Conservation (phyloP, 2,329 filamentous ascomycete species). For the Botryotinia narcissicola region DNA sequence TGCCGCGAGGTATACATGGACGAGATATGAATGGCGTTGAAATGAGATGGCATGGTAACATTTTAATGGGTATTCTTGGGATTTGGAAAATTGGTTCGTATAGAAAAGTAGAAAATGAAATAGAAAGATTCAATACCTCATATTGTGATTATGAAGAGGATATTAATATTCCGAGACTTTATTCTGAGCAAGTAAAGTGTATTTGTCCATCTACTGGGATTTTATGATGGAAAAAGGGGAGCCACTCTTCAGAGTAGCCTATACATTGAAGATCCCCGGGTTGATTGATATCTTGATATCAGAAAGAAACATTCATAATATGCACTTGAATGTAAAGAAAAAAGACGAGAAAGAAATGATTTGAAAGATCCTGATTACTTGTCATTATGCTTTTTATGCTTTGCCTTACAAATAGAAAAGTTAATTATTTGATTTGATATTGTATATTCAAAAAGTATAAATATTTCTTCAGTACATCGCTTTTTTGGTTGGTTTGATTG, state of each 20-base stretch:
- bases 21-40: background rate
- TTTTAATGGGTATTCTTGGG: background rate
- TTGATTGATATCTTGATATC: background rate
- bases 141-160: background rate
- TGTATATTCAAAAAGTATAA: background rate
- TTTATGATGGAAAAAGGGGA: background rate
- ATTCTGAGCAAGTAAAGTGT: background rate
- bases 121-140: background rate
- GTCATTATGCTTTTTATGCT: background rate
- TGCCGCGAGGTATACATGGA: background rate
- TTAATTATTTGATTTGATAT: background rate
- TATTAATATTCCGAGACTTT: background rate
- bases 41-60: background rate
- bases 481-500: background rate
- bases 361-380: accelerated
- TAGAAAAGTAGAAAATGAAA: background rate
- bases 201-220: background rate
- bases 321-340: background rate
- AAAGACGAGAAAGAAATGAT: background rate
- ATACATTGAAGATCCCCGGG: background rate
- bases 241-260: background rate
- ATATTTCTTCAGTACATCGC: background rate
- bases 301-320: background rate
- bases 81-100: no score
- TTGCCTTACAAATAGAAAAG: background rate